These are phyloP conservation scores for Termitomyces heimii DNA, from an alignment of 768 basidiomycete species.

Conservation along the genomic window DNA sequence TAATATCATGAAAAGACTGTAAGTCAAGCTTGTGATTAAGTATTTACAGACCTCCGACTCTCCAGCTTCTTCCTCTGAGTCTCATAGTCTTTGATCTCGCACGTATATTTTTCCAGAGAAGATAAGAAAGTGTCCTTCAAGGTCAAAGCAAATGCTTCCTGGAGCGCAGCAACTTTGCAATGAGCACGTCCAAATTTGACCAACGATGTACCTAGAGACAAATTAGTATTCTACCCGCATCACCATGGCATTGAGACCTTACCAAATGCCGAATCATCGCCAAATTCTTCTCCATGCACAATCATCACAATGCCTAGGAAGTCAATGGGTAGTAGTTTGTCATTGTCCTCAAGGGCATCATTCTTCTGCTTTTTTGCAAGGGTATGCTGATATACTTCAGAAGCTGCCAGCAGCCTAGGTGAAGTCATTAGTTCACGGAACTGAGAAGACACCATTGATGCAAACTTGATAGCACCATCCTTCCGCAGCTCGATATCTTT, in stretches of 20 bases:
- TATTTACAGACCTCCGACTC: conserved; percentile 56
- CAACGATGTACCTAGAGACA: conserved; percentile 55
- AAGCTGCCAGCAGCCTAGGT: conserved; percentile 63
- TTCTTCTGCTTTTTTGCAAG: conserved; percentile 74
- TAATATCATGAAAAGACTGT: background rate
- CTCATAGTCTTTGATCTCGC: conserved; percentile 83
- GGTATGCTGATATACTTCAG: conserved; percentile 61
- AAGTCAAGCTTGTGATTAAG: background rate
- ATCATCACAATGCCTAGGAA: conserved; percentile 85
- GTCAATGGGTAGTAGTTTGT: conserved; percentile 74
- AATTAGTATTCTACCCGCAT: background rate
- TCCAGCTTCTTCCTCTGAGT: conserved; percentile 80
- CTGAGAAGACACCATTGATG: conserved; percentile 1
- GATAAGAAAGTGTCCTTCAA: conserved; percentile 70
- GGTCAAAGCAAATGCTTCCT: conserved; percentile 72
- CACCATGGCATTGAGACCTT: conserved; percentile 5
- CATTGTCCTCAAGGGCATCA: conserved; percentile 53
- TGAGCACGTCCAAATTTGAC: conserved; percentile 76
- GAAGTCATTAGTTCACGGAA: background rate
- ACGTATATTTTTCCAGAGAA: conserved; percentile 58
- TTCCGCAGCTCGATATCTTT: conserved; percentile 78
- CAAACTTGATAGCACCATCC: conserved; percentile 69
- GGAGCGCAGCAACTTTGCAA: conserved; percentile 78
- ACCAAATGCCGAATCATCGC: conserved; percentile 74
- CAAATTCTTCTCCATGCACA: conserved; percentile 75